Evolutionary conservation across 2,329 filamentous ascomycete genomes (phyloP).

Genomic region (Nemania bipapillata): DNA sequence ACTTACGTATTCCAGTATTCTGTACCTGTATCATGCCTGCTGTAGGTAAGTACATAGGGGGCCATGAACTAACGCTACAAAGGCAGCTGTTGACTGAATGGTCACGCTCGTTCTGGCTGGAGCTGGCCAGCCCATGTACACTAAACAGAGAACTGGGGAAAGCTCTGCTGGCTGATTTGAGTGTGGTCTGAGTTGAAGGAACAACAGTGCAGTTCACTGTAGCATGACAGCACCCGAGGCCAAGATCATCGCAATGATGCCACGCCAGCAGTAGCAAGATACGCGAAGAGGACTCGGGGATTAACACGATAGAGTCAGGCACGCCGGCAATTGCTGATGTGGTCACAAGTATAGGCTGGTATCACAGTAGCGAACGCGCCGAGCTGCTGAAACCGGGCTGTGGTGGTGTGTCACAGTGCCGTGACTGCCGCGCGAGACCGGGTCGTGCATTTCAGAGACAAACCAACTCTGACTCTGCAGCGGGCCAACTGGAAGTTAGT

Average conservation of each 20-base stretch:
- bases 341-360: slow-evolving; percentile 32
- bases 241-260: slow-evolving; percentile 42
- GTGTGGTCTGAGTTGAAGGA: slow-evolving; percentile 22
- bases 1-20: no score
- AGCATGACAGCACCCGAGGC: slow-evolving; percentile 40
- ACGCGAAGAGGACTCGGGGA: slow-evolving; percentile 25
- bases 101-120: slow-evolving; percentile 21
- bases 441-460: slow-evolving; percentile 30
- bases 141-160: slow-evolving; percentile 1
- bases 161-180: slow-evolving; percentile 19
- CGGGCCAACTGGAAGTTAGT: slow-evolving; percentile 42
- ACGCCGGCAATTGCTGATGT: slow-evolving; percentile 30
- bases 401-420: slow-evolving; percentile 35
- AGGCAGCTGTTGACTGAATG: slow-evolving; percentile 13
- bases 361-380: slow-evolving; percentile 37
- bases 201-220: slow-evolving; percentile 41
- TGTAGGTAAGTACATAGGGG: no score
- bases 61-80: slow-evolving; percentile 19
- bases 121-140: neutral
- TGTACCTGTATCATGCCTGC: no score
- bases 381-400: slow-evolving; percentile 30
- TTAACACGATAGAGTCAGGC: slow-evolving; percentile 27
- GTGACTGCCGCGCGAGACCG: slow-evolving; percentile 18
- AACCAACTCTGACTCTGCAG: slow-evolving; percentile 26
- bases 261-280: slow-evolving; percentile 43